Evolutionary conservation across 2,329 filamentous ascomycete species (phyloP).

Genomic region (Colletotrichum costaricense): DNA sequence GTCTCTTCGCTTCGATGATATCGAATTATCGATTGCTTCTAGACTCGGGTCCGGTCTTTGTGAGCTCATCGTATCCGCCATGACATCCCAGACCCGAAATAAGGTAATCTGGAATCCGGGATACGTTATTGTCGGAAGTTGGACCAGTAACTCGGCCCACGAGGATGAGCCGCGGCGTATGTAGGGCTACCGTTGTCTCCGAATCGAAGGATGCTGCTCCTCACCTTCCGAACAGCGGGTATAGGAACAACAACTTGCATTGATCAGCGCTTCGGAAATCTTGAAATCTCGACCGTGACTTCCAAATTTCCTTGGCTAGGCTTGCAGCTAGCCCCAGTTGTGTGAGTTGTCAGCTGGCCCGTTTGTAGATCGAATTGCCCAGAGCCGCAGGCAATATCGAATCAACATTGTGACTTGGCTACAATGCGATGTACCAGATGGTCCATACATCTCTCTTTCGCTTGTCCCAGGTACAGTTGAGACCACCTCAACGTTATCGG

Average conservation of each 20-base stretch:
- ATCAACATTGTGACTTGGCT: not conserved
- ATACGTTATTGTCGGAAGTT: not conserved
- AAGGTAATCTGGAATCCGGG: not conserved
- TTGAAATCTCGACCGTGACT: not conserved
- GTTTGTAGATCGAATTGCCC: not conserved
- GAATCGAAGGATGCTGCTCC: not conserved
- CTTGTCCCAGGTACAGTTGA: not conserved
- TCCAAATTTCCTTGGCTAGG: not conserved
- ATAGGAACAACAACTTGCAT: not conserved
- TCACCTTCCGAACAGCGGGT: not conserved
- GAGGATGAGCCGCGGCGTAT: not conserved
- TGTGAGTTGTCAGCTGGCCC: not conserved
- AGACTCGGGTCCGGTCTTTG: not conserved
- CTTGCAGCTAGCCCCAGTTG: not conserved
- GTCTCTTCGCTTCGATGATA: not conserved
- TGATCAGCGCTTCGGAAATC: not conserved
- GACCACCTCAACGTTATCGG: not conserved
- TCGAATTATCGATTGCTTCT: not conserved
- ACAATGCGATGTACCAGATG: not conserved
- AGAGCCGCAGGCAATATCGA: not conserved
- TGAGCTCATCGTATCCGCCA: not conserved
- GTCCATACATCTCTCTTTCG: not conserved
- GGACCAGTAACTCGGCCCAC: not conserved
- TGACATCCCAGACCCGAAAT: constrained; percentile 1
- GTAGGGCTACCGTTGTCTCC: not conserved